Evolutionary conservation across 2,329 filamentous ascomycete species (phyloP).

Genomic region (Colletotrichum caudatum): DNA sequence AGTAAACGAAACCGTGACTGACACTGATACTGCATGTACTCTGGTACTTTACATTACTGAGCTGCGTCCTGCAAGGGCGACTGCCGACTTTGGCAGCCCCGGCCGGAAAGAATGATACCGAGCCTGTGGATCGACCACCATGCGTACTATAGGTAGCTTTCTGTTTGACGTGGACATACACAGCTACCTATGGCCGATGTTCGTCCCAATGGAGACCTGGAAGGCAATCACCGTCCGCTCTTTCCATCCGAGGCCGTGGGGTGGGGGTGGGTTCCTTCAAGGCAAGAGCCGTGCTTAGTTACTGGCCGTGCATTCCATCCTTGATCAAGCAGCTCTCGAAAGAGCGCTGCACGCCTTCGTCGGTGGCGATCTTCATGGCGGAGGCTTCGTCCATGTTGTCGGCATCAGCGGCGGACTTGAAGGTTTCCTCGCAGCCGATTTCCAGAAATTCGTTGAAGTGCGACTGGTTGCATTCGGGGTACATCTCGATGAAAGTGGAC

Average conservation of each 20-base stretch:
- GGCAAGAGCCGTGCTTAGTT: not conserved
- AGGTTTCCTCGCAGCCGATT: no score
- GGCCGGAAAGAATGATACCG: not conserved
- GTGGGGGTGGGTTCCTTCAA: not conserved
- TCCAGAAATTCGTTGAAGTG: no score
- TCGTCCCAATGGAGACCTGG: not conserved
- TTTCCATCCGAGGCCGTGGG: not conserved
- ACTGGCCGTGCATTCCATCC: not conserved
- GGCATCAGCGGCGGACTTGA: no score
- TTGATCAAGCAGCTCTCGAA: no score
- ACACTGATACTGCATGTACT: not conserved
- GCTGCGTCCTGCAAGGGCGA: slow-evolving; percentile 19
- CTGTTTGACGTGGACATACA: not conserved
- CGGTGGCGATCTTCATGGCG: no score
- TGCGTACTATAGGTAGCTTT: not conserved
- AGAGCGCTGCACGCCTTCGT: no score
- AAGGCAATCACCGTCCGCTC: not conserved
- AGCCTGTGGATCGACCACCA: no score
- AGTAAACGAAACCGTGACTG: not conserved
- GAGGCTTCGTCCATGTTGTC: no score
- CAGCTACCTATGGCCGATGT: not conserved
- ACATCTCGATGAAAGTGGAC: no score
- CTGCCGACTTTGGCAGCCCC: slow-evolving; percentile 1
- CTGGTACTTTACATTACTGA: not conserved
- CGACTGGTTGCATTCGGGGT: no score